Evolutionary conservation across 106 monocot species (phyloP), one percentile per base, ranked within the genome.

Genomic region (Cymbidium sinense): DNA sequence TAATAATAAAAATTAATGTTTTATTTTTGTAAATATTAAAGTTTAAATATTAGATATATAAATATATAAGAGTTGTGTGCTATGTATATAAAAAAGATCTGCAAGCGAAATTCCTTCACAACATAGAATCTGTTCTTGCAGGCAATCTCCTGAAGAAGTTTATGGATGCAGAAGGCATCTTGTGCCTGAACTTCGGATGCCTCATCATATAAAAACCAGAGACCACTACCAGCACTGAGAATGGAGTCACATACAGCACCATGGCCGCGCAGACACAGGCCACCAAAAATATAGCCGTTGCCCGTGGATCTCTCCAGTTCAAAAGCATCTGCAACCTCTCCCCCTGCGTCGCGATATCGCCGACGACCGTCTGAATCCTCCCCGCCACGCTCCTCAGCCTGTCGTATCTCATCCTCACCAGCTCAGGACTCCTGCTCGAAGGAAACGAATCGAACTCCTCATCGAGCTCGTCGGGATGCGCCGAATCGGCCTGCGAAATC

Each of bases 71-170:
- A n/a, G n/a, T n/a, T n/a, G n/a, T n/a, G n/a, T n/a, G n/a, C n/a
- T n/a, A n/a, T n/a, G n/a, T n/a, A n/a, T n/a, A n/a, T n/a, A n/a
- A n/a, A n/a, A n/a, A n/a, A n/a, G n/a, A n/a, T 15, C 47, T 47
- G 1, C 47, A 47, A 47, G 0, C 47, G 1, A 47, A 47, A 47
- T 47, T 47, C 47, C 47, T 2, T 47, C 47, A 47, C 47, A 94
- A 76, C 82, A 94, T 78, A 50, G 77, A 82, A 55, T 94, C 94
- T 7, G 85, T 87, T 77, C 82, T 89, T 8, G 89, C 87, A 8
- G 94, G 94, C 43, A 94, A 77, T 15, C 94, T 78, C 72, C 91
- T 65, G 85, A 94, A 91, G 83, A 91, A 94, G 55, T 94, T 91
- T 2, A 83, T 20, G 2, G 87, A 64, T 4, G 28, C 72, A 0